Conservation (phyloP, 768 basidiomycete genomes). For the Trichaptum fuscoviolaceum region DNA sequence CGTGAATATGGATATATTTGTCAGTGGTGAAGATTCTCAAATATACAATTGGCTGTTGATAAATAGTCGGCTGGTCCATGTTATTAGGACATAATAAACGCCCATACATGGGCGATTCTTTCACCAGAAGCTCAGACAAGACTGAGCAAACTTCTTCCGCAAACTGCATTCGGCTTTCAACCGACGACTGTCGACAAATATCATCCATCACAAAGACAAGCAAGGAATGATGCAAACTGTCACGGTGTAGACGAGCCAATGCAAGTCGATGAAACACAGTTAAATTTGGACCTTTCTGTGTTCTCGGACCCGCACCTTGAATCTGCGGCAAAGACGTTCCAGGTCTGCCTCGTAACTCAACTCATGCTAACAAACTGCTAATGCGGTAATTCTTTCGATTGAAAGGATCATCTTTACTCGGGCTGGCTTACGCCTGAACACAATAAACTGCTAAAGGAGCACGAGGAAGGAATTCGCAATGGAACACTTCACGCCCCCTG, state of each 20-base stretch:
- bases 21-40: conserved; percentile 17
- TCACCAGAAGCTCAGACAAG: conserved; percentile 33
- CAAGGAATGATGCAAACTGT: not conserved
- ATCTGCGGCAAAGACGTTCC: conserved; percentile 47
- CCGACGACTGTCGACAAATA: conserved; percentile 26
- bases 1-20: conserved; percentile 44
- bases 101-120: conserved; percentile 39
- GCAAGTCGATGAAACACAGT: conserved; percentile 7
- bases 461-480: conserved; percentile 35
- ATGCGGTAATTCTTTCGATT: not conserved
- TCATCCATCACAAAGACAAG: conserved; percentile 30
- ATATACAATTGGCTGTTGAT: not conserved
- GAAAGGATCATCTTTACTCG: conserved; percentile 49
- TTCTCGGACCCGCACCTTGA: conserved; percentile 52
- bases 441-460: conserved; percentile 35
- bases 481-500: conserved; percentile 50
- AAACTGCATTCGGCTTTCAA: conserved; percentile 38
- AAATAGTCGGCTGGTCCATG: conserved; percentile 10
- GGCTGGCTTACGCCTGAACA: conserved; percentile 46
- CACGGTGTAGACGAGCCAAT: conserved; percentile 12
- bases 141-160: conserved; percentile 39
- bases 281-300: conserved; percentile 29
- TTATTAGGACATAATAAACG: conserved; percentile 44
- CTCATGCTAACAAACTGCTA: too few species aligned
- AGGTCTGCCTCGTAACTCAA: conserved; percentile 9